Conservation (phyloP, 257 asterid species). For the Marsdenia floribunda region DNA sequence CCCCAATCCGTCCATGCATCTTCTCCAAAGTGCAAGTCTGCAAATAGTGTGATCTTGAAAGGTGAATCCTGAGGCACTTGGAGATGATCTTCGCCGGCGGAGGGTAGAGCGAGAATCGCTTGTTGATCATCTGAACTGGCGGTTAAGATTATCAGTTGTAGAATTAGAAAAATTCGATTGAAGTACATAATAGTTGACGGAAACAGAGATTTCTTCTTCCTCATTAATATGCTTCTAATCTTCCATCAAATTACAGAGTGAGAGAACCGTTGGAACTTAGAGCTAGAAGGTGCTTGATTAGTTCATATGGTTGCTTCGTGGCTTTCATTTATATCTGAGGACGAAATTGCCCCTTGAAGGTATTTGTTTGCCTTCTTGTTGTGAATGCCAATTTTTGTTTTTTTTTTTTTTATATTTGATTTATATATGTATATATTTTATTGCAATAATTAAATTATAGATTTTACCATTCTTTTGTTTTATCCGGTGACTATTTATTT, state of each 20-base stretch:
- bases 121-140: conserved; percentile 13
- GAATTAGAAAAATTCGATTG: background rate
- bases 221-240: background rate
- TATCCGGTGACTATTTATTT: background rate
- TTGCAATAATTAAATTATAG: background rate
- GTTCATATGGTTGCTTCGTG: background rate
- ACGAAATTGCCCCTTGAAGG: conserved; percentile 1
- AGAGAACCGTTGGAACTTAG: background rate
- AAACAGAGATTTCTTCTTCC: background rate
- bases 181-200: background rate
- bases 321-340: background rate
- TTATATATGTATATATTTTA: no score
- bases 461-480: background rate
- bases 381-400: background rate
- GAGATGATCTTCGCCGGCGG: conserved; percentile 27
- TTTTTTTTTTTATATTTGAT: background rate
- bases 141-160: conserved; percentile 14
- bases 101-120: conserved; percentile 12
- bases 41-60: conserved; percentile 67
- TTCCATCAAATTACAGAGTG: background rate
- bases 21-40: conserved; percentile 95
- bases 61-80: conserved; percentile 42
- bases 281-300: background rate
- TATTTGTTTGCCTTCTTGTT: background rate
- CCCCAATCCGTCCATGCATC: conserved; percentile 83